Evolutionary conservation across 306 rosid genomes (phyloP).

Genomic region (Trifolium pratense): DNA sequence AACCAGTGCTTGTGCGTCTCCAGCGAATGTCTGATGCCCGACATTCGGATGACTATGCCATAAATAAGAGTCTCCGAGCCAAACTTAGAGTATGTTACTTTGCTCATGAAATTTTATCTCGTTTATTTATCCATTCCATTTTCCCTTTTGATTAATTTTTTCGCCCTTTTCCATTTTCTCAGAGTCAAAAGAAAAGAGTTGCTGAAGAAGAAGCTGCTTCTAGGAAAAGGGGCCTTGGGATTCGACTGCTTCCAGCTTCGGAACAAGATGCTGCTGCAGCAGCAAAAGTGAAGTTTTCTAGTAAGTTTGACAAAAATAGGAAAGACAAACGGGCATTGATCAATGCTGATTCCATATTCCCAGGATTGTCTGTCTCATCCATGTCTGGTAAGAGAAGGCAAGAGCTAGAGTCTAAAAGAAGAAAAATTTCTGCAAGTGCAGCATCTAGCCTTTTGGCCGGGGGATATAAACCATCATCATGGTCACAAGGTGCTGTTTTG

Average conservation of each 20-base stretch:
- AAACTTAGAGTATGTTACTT: constrained; percentile 68
- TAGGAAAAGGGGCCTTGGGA: constrained; percentile 71
- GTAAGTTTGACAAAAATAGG: constrained; percentile 69
- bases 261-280: constrained; percentile 71
- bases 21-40: constrained; percentile 78
- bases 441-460: constrained; percentile 72
- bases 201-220: constrained; percentile 82
- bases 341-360: constrained; percentile 64
- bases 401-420: constrained; percentile 75
- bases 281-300: constrained; percentile 61
- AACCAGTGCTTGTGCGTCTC: constrained; percentile 80
- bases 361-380: constrained; percentile 53
- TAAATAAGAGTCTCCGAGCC: constrained; percentile 73
- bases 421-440: constrained; percentile 71
- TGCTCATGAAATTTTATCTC: constrained; percentile 24
- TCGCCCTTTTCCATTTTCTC: constrained; percentile 40
- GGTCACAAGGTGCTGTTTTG: constrained; percentile 56
- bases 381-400: constrained; percentile 51
- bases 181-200: constrained; percentile 90
- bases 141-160: background rate
- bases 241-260: constrained; percentile 71
- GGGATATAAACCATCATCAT: constrained; percentile 67
- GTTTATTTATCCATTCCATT: constrained; percentile 18
- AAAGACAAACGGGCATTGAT: constrained; percentile 80
- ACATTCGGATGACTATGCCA: constrained; percentile 80